Evolutionary conservation across 2,329 filamentous ascomycete species (phyloP).

Genomic region (Raffaelea deltoideospora): DNA sequence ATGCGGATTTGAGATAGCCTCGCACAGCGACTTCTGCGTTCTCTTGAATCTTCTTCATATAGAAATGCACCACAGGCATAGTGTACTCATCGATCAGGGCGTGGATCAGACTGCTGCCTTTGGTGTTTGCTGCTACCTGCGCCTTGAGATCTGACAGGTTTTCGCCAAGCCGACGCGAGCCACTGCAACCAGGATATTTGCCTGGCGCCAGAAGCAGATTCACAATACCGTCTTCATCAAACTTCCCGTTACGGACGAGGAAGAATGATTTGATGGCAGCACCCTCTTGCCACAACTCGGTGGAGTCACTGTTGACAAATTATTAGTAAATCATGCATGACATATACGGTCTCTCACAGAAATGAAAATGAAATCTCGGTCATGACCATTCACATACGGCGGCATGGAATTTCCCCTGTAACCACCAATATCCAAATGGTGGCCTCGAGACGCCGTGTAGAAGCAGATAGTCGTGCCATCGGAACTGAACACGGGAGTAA

Average conservation of each 20-base stretch:
- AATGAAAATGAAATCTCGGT: too few species aligned
- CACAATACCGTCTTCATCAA: slow-evolving; percentile 62
- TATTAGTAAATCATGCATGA: too few species aligned
- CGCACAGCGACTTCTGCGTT: slow-evolving; percentile 66
- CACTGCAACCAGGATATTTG: slow-evolving; percentile 57
- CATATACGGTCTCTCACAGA: too few species aligned
- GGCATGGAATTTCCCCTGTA: slow-evolving; percentile 74
- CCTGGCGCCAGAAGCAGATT: slow-evolving; percentile 61
- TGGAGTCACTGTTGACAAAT: slow-evolving; percentile 35
- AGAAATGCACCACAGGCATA: slow-evolving; percentile 61
- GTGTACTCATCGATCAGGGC: slow-evolving; percentile 65
- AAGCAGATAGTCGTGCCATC: slow-evolving; percentile 57
- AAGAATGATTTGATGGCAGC: slow-evolving; percentile 51
- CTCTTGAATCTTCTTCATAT: slow-evolving; percentile 68
- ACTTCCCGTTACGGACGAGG: slow-evolving; percentile 59
- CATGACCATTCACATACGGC: slow-evolving; percentile 23
- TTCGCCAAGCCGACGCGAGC: slow-evolving; percentile 63
- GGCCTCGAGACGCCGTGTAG: slow-evolving; percentile 65
- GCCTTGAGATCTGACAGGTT: slow-evolving; percentile 79
- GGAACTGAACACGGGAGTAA: slow-evolving; percentile 59
- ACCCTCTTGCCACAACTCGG: slow-evolving; percentile 48
- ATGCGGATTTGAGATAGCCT: slow-evolving; percentile 54
- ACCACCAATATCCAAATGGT: slow-evolving; percentile 73
- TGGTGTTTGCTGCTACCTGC: slow-evolving; percentile 72
- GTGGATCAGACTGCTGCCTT: slow-evolving; percentile 64